Base-by-base conservation (phyloP, 2,329 filamentous ascomycete species). In the Emmonsiellopsis sp. region DNA sequence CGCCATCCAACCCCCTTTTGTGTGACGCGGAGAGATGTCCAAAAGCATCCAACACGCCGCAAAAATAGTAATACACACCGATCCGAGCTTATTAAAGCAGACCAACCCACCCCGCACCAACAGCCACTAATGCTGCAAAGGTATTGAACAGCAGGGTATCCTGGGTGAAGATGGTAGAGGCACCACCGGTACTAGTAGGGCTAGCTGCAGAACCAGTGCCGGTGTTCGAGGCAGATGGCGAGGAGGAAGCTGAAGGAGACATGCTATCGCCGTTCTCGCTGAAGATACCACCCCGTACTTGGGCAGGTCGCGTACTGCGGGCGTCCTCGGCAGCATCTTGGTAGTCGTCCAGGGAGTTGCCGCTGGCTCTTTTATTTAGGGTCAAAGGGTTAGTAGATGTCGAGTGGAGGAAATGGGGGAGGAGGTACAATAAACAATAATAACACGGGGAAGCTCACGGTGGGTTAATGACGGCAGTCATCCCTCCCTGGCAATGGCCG, bases 381-480 rank as follows among this genome's bases (percentile, higher is more conserved):
- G 21, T 27, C 45, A 37, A n/a, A 13, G 10, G 5, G 10, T 7
- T 36, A 39, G 14, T n/a, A 33, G 13, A 31, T 27, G 21, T 27
- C 55, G 50, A 36, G 53, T 42, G 49, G 51, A 53, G n/a, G 21
- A 49, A 31, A 13, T 13, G 11, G 21, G 42, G 27, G 2, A 49
- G 13, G 36, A 21, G 13, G 17, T 45, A 32, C 13, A 14, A 14
- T 42, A 14, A n/a, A 46, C 13, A 40, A 39, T 32, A 46, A 4
- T 9, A n/a, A 36, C 13, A 50, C 32, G 14, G 36, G 42, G 21
- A 36, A 27, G 52, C 57, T 56, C 52, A 68, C 68, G 74, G 71
- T 53, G 73, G 72, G 54, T 80, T 80, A 40, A 80, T 71, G 5
- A 77, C 70, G 65, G 77, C 72, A 32, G 76, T 71, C 68, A 79